Base-by-base conservation (phyloP, 2,329 filamentous ascomycete genomes). In the Sporothrix humicola region DNA sequence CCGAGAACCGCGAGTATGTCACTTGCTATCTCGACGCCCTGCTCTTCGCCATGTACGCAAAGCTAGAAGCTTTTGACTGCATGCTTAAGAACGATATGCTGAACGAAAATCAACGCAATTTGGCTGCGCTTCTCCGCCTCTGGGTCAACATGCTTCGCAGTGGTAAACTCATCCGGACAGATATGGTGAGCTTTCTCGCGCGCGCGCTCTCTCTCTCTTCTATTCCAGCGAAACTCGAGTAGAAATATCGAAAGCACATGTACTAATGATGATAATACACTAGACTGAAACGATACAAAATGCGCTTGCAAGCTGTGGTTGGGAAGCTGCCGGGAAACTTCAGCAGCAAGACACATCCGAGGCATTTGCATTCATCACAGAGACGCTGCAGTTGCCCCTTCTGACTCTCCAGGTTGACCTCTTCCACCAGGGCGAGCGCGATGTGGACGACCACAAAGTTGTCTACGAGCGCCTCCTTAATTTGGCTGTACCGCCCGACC, bases 11-110 rank as follows among this genome's bases (percentile, higher is more conserved):
- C 66, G 87, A 91, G 61, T 89, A 89, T 66, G 94, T 97, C 50
- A 98, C 95, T n/a, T 99, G 96, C 83, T 98, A 97, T 80, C 85
- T 98, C 17, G 96, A 98, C 81, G 88, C 95, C 0, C 84, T 98
- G 26, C 87, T 99, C 1, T 98, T 98, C 80, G 92, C 95, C 81
- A 98, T 99, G 94, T 98, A 98, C 80, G 92, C 93, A 20, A 91
- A 93, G 74, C 86, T 98, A 52, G 92, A 94, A 77, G 95, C 92
- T 76, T 99, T 97, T 80, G 95, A 98, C 81, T 93, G 92, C 68
- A 97, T 98, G 86, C 86, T 98, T 85, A 95, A 93, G 80, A 92
- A 91, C 73, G 90, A 91, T 8, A 93, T 93, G 75, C 87, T 90
- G 37, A 92, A 96, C 75, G 90, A 93, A 76, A 82, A 85, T 12